Conservation (phyloP, 1,284 basidiomycete species). For the Rugiboletus extremiorientalis region DNA sequence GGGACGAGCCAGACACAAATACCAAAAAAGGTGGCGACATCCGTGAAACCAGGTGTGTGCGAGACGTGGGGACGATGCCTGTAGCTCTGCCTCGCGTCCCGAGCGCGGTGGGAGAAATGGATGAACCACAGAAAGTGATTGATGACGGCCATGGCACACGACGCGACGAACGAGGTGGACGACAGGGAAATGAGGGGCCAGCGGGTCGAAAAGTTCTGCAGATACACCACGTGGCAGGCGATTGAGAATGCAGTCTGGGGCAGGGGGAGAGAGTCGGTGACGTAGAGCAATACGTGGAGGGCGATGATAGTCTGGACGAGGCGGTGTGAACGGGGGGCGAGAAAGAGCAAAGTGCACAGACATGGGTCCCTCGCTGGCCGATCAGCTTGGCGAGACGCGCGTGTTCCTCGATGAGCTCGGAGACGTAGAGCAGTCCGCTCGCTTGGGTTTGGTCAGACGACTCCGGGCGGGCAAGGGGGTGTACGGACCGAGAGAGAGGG, state of each 20-base stretch:
- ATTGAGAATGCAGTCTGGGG: conserved; percentile 76
- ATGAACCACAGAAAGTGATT: conserved; percentile 97
- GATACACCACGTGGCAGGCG: conserved; percentile 81
- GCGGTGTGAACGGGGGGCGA: conserved; percentile 1
- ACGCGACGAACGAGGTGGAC: conserved; percentile 79
- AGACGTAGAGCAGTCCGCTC: conserved; percentile 88
- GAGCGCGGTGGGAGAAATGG: conserved; percentile 76
- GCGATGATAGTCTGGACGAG: conserved; percentile 65
- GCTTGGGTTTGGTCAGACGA: conserved; percentile 48
- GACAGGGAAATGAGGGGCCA: conserved; percentile 93
- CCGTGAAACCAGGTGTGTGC: conserved; percentile 68
- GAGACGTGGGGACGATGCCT: conserved; percentile 43
- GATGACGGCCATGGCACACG: conserved; percentile 77
- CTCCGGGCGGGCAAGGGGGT: not conserved
- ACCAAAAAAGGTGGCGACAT: conserved; percentile 91
- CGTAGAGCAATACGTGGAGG: conserved; percentile 76
- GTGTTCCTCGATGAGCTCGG: conserved; percentile 94
- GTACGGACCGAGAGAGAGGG: conserved; percentile 69
- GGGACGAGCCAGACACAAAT: conserved; percentile 93
- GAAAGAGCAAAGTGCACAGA: conserved; percentile 43
- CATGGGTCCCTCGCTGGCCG: conserved; percentile 84
- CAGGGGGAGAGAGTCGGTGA: conserved; percentile 79
- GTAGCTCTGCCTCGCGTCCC: conserved; percentile 44
- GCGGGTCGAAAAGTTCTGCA: conserved; percentile 83
- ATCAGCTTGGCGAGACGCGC: conserved; percentile 75